Evolutionary conservation across 345 rosid species (phyloP).

Genomic region (Ailanthus altissimus): DNA sequence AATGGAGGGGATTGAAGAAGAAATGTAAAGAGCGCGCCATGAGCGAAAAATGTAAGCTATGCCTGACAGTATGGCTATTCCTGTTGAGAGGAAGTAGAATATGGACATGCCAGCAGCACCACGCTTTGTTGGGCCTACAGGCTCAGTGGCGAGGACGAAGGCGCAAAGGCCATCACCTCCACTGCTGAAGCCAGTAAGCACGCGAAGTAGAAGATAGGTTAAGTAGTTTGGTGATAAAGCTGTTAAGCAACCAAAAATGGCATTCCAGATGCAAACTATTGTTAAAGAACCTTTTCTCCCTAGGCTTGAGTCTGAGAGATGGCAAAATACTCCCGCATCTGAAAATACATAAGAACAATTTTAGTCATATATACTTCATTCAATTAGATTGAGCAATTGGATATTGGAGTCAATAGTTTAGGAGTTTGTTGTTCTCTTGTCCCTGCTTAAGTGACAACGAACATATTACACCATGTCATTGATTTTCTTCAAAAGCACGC

Average conservation of each 20-base stretch:
- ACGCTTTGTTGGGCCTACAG: conserved; percentile 80
- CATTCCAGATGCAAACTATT: conserved; percentile 68
- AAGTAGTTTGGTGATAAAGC: too few relatives aligned
- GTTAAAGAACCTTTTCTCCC: conserved; percentile 94
- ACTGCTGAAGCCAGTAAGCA: conserved; percentile 86
- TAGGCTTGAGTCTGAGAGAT: conserved; percentile 80
- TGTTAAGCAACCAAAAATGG: conserved; percentile 73
- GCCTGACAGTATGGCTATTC: conserved; percentile 69
- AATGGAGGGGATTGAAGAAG: conserved; percentile 73
- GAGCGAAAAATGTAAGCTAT: conserved; percentile 69
- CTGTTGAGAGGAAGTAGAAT: conserved; percentile 87
- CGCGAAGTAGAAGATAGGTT: conserved; percentile 62
- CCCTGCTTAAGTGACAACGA: too few relatives aligned
- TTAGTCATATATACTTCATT: too few relatives aligned
- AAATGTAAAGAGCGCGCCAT: too few relatives aligned
- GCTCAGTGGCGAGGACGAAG: conserved; percentile 87
- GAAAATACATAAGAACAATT: conserved; percentile 15
- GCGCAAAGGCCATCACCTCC: conserved; percentile 91
- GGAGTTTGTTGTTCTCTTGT: too few relatives aligned
- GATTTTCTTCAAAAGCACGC: too few relatives aligned
- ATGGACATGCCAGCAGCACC: conserved; percentile 95
- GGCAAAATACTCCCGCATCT: conserved; percentile 96
- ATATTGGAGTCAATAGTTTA: too few relatives aligned
- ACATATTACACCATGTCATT: too few relatives aligned
- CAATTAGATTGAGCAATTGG: too few relatives aligned